Evolutionary conservation across 495 filamentous ascomycete genomes (phyloP), one percentile per base, ranked within the genome.

Genomic region (Chaetomium cochliodes): DNA sequence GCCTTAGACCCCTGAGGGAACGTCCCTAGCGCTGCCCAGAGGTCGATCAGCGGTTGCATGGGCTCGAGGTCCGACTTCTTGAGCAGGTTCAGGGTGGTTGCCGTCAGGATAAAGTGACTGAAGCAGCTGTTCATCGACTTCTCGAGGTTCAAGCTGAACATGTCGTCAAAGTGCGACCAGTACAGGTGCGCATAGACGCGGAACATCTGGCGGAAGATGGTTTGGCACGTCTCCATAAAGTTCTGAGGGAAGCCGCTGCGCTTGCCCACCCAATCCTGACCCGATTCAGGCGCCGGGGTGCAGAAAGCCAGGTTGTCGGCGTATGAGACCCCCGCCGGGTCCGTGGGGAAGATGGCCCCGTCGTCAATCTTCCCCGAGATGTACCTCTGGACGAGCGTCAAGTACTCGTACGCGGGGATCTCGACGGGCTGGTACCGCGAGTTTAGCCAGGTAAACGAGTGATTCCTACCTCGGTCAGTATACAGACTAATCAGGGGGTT

Each of bases 131-230:
- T 97, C 64, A 96, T 85, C 67, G 91, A 87, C 79, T 91, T 90
- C 68, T 91, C 87, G 58, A 89, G 86, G 77, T 87, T 89, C 65
- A 93, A 82, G 73, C 91, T 85, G 81, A 90, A 93, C 81, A 91
- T 90, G 26, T 92, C 88, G 65, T 90, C 74, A 80, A 89, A 93
- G 78, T 93, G 90, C 9, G 88, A 87, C 81, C 91, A 91, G 79
- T 93, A 93, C 33, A 93, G 81, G 77, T 97, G 93, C 37, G 92
- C 89, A 67, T 97, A 97, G 70, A 93, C 92, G 55, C 93, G 91
- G 83, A 96, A 94, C 89, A 97, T 97, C 77, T 97, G 93, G 68
- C 92, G 89, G 84, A 93, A 96, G 74, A 96, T 94, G 67, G 87
- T 92, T 77, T 92, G 90, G 79, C 90, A 90, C 65, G 94, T 91